Conservation (phyloP, 1,284 basidiomycete species). For the Austroboletus niveus region DNA sequence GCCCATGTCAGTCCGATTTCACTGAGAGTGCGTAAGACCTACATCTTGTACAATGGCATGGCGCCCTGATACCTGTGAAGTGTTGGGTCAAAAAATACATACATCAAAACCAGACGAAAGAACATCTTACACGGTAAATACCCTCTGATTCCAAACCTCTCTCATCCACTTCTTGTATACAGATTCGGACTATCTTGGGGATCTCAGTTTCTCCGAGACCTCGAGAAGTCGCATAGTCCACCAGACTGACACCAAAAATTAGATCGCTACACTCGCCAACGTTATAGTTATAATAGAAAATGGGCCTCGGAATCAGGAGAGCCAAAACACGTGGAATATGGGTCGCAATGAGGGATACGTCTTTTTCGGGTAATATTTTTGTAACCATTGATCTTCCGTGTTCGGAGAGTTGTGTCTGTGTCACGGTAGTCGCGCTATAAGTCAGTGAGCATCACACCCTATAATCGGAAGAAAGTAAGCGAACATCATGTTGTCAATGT, state of each 20-base stretch:
- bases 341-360: slow-evolving; percentile 55
- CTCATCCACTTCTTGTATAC: slow-evolving; percentile 82
- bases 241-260: slow-evolving; percentile 89
- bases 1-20: slow-evolving; percentile 10
- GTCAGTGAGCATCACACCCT: slow-evolving; percentile 13
- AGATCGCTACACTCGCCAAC: slow-evolving; percentile 89
- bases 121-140: slow-evolving; percentile 67
- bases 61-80: slow-evolving; percentile 73
- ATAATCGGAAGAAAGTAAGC: slow-evolving; percentile 23
- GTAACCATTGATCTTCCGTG: slow-evolving; percentile 59
- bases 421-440: slow-evolving; percentile 61
- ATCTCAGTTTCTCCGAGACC: slow-evolving; percentile 71
- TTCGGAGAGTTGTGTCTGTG: slow-evolving; percentile 64
- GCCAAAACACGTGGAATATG: slow-evolving; percentile 59
- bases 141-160: slow-evolving; percentile 83
- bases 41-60: slow-evolving; percentile 84
- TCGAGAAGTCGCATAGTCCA: slow-evolving; percentile 89
- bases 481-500: slow-evolving; percentile 76
- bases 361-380: slow-evolving; percentile 68
- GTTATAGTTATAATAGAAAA: slow-evolving; percentile 75
- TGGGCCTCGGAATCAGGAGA: slow-evolving; percentile 61
- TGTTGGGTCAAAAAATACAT: slow-evolving; percentile 4
- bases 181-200: slow-evolving; percentile 84
- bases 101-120: not conserved
- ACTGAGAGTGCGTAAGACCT: slow-evolving; percentile 16